Base-by-base conservation (phyloP, 2,329 filamentous ascomycete genomes). In the Nemania sp. region DNA sequence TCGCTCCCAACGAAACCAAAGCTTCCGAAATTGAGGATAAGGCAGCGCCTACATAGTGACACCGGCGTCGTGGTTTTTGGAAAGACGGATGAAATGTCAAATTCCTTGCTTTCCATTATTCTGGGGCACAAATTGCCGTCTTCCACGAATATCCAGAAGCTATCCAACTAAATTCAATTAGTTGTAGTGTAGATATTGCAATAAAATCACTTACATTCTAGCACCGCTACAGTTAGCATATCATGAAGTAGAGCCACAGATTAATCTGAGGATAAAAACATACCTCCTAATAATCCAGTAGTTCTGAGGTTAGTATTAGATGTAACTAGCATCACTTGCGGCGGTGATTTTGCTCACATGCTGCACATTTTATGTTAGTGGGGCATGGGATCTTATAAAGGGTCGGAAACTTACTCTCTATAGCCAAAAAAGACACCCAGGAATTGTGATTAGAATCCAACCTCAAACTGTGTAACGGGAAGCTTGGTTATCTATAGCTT, bases 391-490 rank as follows among this genome's bases (percentile, higher is more conserved):
- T 17, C 11, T 32, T 5, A 5, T 15, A 5, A n/a, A n/a, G n/a
- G n/a, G 13, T 4, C 34, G 4, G 5, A 25, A 39, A 43, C 58
- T 61, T 50, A 57, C 58, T 57, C 17, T 57, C 58, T 61, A 13
- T 25, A 2, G 7, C 25, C 25, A 29, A 7, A 4, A 21, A 17
- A n/a, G 15, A 29, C 7, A 48, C 3, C 25, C 34, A 5, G 40
- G 1, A 21, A 7, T 18, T 12, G 13, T 45, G 21, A 29, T 61
- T 54, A 57, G 43, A 17, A n/a, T 45, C 4, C 1, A 7, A 37
- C 21, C 20, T n/a, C 11, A 13, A n/a, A 1, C n/a, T 15, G 29
- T n/a, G 17, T n/a, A 2, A 12, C 15, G 9, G 6, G n/a, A 21
- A 9, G n/a, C 2, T 39, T 20, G 17, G 43, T 48, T 5, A 9